Evolutionary conservation across 1,139 yeast genomes (phyloP).

Genomic region (Kodamaea alishanica): DNA sequence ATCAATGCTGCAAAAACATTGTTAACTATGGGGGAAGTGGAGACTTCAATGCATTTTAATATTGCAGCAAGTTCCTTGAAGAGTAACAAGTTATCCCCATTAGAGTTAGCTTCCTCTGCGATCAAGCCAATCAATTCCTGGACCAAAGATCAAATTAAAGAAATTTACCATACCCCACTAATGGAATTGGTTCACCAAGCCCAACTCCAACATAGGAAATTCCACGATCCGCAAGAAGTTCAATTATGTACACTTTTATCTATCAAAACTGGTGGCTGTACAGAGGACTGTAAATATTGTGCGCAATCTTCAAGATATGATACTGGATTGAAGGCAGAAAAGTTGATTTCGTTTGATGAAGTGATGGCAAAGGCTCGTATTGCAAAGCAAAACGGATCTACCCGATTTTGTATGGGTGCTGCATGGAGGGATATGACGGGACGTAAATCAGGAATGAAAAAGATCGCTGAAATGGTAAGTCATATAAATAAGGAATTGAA

Average conservation of each 20-base stretch:
- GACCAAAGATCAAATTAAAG: constrained; percentile 56
- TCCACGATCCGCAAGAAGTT: constrained; percentile 66
- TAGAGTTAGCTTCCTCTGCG: constrained; percentile 16
- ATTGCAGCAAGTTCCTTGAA: constrained; percentile 4
- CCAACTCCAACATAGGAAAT: constrained; percentile 61
- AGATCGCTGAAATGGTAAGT: constrained; percentile 62
- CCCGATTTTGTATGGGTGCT: constrained; percentile 83
- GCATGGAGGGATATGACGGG: constrained; percentile 89
- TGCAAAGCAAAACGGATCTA: constrained; percentile 69
- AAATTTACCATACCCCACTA: constrained; percentile 62
- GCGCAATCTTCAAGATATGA: constrained; percentile 68
- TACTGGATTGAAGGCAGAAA: constrained; percentile 69
- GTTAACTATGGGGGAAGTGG: constrained; percentile 1
- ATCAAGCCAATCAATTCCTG: constrained; percentile 47
- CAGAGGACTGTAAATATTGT: constrained; percentile 80
- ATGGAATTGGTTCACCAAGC: constrained; percentile 61
- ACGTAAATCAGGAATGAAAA: constrained; percentile 62
- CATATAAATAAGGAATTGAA: constrained; percentile 59
- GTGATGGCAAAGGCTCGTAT: constrained; percentile 61
- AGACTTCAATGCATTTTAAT: constrained; percentile 4
- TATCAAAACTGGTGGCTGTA: constrained; percentile 77
- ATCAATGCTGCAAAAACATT: not conserved
- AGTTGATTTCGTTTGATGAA: constrained; percentile 55
- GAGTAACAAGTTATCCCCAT: constrained; percentile 2
- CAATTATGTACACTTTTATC: constrained; percentile 74